A percentile compares a stretch with the other conserved stretches of the same genome.
Evolutionary conservation across 768 basidiomycete genomes (phyloP).

Genomic region (Auricularia sp.): DNA sequence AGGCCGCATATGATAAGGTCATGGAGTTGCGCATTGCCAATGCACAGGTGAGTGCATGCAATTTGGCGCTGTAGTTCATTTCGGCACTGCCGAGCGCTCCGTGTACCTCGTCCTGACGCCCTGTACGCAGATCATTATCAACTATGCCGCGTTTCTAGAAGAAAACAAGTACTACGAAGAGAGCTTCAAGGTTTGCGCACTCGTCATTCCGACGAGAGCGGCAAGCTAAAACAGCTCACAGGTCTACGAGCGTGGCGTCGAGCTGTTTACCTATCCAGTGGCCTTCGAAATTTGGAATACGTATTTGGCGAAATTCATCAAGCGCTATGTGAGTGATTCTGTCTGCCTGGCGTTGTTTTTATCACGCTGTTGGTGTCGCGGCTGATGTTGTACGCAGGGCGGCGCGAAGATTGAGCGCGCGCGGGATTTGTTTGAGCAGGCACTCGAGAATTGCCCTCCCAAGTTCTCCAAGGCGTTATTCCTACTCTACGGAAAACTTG

Average conservation of each 20-base stretch:
- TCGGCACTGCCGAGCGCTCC: neutral
- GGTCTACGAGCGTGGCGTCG: slow-evolving; percentile 96
- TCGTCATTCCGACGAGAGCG: neutral
- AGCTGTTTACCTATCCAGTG: slow-evolving; percentile 94
- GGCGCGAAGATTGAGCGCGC: slow-evolving; percentile 91
- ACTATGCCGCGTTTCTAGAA: slow-evolving; percentile 93
- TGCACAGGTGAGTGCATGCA: slow-evolving; percentile 46
- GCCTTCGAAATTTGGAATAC: slow-evolving; percentile 99
- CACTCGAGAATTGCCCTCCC: slow-evolving; percentile 89
- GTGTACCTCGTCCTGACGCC: neutral
- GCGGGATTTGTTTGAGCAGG: slow-evolving; percentile 97
- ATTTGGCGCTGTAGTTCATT: neutral
- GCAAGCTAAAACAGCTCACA: slow-evolving; percentile 17
- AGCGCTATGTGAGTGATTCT: slow-evolving; percentile 69
- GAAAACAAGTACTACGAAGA: slow-evolving; percentile 98
- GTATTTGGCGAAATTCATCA: slow-evolving; percentile 92
- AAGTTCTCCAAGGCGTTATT: slow-evolving; percentile 93
- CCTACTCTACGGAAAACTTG: slow-evolving; percentile 91
- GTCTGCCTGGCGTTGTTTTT: neutral
- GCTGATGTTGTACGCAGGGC: slow-evolving; percentile 39
- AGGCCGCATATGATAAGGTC: slow-evolving; percentile 92
- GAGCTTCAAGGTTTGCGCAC: slow-evolving; percentile 72
- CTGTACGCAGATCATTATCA: slow-evolving; percentile 61
- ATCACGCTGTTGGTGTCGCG: neutral
- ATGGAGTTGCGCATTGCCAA: slow-evolving; percentile 95